phyloP scores from a whole-genome alignment of 306 rosid genomes.

The Mucuna pruriens region DNA sequence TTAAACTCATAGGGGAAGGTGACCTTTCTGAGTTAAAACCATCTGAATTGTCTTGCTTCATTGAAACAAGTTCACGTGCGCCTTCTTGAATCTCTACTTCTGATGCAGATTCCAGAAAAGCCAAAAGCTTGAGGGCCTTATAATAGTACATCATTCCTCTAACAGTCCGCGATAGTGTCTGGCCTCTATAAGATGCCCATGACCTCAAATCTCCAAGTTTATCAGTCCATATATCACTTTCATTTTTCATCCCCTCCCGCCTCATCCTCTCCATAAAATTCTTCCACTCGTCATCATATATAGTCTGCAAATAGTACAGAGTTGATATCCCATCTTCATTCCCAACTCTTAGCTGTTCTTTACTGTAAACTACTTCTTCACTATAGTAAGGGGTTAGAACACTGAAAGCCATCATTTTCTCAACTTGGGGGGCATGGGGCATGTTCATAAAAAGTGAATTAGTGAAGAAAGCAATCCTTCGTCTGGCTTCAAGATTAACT shows the following conservation, averaged over 20 bases:
- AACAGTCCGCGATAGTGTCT: slow-evolving; percentile 84
- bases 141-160: slow-evolving; percentile 98
- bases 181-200: slow-evolving; percentile 96
- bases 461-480: slow-evolving; percentile 84
- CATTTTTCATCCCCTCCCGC: slow-evolving; percentile 78
- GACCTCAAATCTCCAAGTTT: slow-evolving; percentile 82
- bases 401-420: slow-evolving; percentile 96
- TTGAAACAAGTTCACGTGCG: slow-evolving; percentile 60
- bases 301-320: slow-evolving; percentile 83
- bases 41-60: slow-evolving; percentile 55
- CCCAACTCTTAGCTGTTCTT: slow-evolving; percentile 81
- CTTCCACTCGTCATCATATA: slow-evolving; percentile 87
- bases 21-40: slow-evolving; percentile 45
- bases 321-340: slow-evolving; percentile 91
- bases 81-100: slow-evolving; percentile 82
- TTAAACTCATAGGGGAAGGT: slow-evolving; percentile 35
- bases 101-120: slow-evolving; percentile 90
- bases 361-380: slow-evolving; percentile 81
- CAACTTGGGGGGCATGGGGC: slow-evolving; percentile 95
- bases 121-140: slow-evolving; percentile 89
- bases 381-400: slow-evolving; percentile 92
- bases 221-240: slow-evolving; percentile 78
- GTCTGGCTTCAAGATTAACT: slow-evolving; percentile 85
- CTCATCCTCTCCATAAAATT: slow-evolving; percentile 91
- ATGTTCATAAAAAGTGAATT: slow-evolving; percentile 93